Evolutionary conservation across 2,329 filamentous ascomycete species (phyloP), one percentile per base, ranked within the genome.

Genomic region (Ophiosphaerella narmari): DNA sequence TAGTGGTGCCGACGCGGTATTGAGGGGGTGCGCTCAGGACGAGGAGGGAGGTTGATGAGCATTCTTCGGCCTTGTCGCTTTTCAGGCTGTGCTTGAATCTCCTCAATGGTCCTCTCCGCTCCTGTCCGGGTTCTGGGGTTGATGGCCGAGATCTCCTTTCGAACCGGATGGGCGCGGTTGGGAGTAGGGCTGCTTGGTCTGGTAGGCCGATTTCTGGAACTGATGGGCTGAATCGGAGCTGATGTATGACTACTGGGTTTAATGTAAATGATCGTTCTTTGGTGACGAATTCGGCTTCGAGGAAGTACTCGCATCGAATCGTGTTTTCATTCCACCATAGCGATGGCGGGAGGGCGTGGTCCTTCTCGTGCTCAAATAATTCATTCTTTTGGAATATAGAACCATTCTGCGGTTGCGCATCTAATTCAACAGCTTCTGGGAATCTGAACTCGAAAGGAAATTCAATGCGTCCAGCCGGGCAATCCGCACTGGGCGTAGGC

Each of bases 401-500:
- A 35, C 48, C 36, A 14, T 57, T 56, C 16, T 57, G 52, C 7
- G 47, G 16, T 16, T 18, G 43, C 9, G 59, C 40, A 14, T 50
- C 46, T n/a, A 53, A 38, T 39, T 57, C 48, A 2, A 63, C 57
- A 3, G 18, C 37, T 24, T 59, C 54, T 12, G 60, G 62, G 5
- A 65, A 65, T n/a, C 59, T 45, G 39, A 64, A 64, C 26, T 61
- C 55, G 29, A 65, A 65, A 5, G 57, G 55, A 42, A 59, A 62
- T 36, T 60, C 52, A n/a, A 55, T 45, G 8, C 57, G 49, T 5
- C 50, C 47, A 7, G 55, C 39, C 7, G 59, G 59, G 33, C 57
- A 60, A 12, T 48, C 54, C 8, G 52, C 41, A 42, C 53, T 62
- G 3, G 55, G 57, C 11, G 40, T 51, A 18, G 33, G 31, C 14